These are phyloP conservation scores for Xylariaceae sp. DNA, from an alignment of 2,329 filamentous ascomycete genomes.

Conservation along the genomic window DNA sequence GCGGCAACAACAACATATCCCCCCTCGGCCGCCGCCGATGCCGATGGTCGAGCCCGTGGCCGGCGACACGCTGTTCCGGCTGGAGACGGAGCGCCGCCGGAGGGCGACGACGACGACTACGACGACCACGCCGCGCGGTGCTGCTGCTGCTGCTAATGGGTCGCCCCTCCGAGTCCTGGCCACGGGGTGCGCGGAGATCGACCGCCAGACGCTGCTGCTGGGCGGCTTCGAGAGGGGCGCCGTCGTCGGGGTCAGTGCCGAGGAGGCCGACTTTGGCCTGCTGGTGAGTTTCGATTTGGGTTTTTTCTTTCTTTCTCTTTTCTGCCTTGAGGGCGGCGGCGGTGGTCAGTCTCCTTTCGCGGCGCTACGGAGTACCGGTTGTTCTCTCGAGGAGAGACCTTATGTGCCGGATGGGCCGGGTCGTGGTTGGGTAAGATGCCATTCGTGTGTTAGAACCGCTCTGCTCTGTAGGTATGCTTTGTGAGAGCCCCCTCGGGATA, in stretches of 20 bases:
- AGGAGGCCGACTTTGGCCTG: conserved; percentile 41
- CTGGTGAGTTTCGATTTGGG: conserved; percentile 29
- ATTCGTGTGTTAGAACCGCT: no score
- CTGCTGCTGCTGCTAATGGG: no score
- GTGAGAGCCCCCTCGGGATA: no score
- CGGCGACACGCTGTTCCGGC: conserved; percentile 32
- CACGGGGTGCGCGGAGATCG: conserved; percentile 42
- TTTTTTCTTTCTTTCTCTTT: no score
- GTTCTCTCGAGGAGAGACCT: no score
- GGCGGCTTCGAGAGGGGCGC: conserved; percentile 41
- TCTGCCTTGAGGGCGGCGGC: not conserved
- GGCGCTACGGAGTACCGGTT: not conserved
- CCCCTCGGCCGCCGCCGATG: no score
- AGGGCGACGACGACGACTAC: conserved; percentile 23
- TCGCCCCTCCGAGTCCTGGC: no score
- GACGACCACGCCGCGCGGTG: no score
- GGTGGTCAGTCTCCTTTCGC: not conserved
- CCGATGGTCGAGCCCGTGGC: conserved; percentile 39
- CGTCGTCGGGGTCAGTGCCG: conserved; percentile 47
- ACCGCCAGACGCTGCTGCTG: conserved; percentile 36
- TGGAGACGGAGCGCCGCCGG: conserved; percentile 30
- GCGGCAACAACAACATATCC: no score
- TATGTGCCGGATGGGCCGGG: no score
- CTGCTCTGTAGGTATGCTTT: no score
- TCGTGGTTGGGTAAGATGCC: no score